These are phyloP conservation scores for Gleditsia sinensis DNA, from an alignment of 306 rosid genomes.

Conservation along the genomic window DNA sequence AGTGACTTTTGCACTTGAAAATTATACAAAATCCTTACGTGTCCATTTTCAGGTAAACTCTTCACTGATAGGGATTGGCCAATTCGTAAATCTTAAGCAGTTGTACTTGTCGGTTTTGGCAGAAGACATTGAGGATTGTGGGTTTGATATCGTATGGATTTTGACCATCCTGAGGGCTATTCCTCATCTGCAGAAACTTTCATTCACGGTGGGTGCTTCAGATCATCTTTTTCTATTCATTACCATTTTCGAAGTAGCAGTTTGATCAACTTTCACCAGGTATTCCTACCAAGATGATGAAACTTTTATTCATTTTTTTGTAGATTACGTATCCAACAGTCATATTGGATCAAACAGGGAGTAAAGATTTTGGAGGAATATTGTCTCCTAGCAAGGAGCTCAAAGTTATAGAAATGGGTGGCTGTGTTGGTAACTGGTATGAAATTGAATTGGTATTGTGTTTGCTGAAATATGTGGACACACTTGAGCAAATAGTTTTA, in stretches of 20 bases:
- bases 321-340: not conserved
- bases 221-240: no score
- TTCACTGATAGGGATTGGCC: not conserved
- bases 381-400: not conserved
- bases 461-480: not conserved
- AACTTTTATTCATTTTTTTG: no score
- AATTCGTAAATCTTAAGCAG: not conserved
- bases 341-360: not conserved
- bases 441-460: constrained; percentile 17
- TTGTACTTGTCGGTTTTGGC: not conserved
- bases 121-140: not conserved
- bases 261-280: no score
- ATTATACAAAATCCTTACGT: not conserved
- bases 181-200: constrained; percentile 5
- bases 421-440: constrained; percentile 11
- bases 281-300: no score
- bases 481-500: constrained; percentile 16
- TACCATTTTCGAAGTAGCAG: no score
- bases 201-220: not conserved
- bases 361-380: not conserved
- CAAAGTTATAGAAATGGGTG: not conserved
- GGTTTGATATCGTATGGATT: not conserved
- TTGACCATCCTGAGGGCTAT: not conserved
- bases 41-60: not conserved
- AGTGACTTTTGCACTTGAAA: not conserved